Evolutionary conservation across 768 basidiomycete genomes (phyloP).

Genomic region (Lentinula guzmanii): DNA sequence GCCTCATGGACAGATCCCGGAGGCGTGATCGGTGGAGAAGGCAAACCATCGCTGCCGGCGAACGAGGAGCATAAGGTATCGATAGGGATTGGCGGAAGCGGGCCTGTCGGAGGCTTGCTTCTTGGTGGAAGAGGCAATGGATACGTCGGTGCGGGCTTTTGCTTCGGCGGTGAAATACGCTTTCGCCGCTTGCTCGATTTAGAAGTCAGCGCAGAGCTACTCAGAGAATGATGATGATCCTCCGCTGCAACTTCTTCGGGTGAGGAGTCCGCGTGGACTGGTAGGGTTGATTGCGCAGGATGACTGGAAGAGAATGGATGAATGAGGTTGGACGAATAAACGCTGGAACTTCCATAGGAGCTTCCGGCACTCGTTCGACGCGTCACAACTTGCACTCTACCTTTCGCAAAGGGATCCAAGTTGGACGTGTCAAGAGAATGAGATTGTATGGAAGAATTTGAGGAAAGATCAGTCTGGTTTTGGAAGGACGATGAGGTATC

Average conservation of each 20-base stretch:
- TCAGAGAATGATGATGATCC: neutral
- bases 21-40: constrained; percentile 4
- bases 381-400: neutral
- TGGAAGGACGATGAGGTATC: neutral
- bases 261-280: neutral
- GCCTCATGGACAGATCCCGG: neutral
- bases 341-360: neutral
- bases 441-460: neutral
- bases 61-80: neutral
- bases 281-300: neutral
- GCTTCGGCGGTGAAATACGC: neutral
- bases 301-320: neutral
- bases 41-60: neutral
- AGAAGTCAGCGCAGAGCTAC: neutral
- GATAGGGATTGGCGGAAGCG: neutral
- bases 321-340: neutral
- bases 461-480: neutral
- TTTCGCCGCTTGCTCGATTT: neutral
- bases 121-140: constrained; percentile 2
- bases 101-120: neutral
- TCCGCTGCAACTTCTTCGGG: neutral
- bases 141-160: neutral
- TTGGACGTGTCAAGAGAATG: neutral
- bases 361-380: neutral
- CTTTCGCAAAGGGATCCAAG: constrained; percentile 4